phyloP scores from a whole-genome alignment of 192 early-diverging fungal genomes.

The Coemansia sp. region DNA sequence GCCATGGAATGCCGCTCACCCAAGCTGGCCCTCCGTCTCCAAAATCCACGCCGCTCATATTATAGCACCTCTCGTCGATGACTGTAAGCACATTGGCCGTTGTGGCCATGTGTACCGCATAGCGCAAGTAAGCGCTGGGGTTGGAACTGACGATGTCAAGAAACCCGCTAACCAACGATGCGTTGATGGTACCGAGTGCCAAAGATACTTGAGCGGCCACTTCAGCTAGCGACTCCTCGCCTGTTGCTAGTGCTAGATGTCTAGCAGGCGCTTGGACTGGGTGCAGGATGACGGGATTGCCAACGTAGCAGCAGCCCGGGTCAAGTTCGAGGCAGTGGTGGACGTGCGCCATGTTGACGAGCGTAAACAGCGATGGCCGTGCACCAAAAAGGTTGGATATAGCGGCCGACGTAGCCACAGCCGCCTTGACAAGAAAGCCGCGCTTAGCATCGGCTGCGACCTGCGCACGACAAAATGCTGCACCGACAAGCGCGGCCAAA shows the following conservation, averaged over 20 bases:
- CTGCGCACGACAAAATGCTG: constrained; percentile 20
- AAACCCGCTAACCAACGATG: constrained; percentile 13
- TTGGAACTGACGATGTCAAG: constrained; percentile 15
- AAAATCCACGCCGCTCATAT: constrained; percentile 30
- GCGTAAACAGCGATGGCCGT: neutral
- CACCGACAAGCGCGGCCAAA: constrained; percentile 27
- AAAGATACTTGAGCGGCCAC: neutral
- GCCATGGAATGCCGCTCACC: constrained; percentile 32
- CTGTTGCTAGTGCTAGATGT: neutral
- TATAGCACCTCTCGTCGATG: constrained; percentile 35
- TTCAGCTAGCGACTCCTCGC: constrained; percentile 5
- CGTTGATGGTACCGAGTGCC: constrained; percentile 9
- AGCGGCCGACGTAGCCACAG: neutral
- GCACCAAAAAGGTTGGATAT: neutral
- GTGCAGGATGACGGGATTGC: constrained; percentile 28
- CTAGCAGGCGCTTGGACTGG: neutral
- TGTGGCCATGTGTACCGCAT: constrained; percentile 8
- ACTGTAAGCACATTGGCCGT: constrained; percentile 9
- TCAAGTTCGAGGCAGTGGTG: constrained; percentile 10
- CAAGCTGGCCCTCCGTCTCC: constrained; percentile 36
- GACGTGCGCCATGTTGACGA: constrained; percentile 29
- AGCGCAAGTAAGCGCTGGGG: constrained; percentile 13
- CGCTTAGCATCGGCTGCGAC: neutral
- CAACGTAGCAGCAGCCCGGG: constrained; percentile 19
- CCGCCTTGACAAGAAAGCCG: neutral